Conservation (phyloP, 2,329 filamentous ascomycete genomes). For the Neonectria coccinea region DNA sequence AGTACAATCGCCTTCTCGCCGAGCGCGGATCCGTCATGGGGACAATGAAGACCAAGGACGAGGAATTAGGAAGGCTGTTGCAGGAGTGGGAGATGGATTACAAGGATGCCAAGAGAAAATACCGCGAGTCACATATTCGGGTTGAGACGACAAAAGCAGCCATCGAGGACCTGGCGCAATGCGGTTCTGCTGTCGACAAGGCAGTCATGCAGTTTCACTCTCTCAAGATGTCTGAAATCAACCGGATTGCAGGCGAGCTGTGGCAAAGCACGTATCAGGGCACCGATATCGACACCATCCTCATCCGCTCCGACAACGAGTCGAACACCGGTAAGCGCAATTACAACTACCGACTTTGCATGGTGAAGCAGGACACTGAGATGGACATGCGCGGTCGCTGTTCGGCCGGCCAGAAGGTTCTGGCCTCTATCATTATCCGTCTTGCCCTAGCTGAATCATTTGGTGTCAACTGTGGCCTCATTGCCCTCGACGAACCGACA, state of each 20-base stretch:
- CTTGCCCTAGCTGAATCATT: conserved; percentile 97
- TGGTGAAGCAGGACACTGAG: conserved; percentile 96
- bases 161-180: conserved; percentile 88
- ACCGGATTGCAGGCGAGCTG: conserved; percentile 92
- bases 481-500: conserved; percentile 96
- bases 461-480: conserved; percentile 93
- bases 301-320: conserved; percentile 93
- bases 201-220: conserved; percentile 98
- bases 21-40: conserved; percentile 81
- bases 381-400: conserved; percentile 99
- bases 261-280: conserved; percentile 98
- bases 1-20: conserved; percentile 76
- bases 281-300: conserved; percentile 95
- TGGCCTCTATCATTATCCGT: conserved; percentile 97
- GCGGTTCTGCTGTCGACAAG: conserved; percentile 86
- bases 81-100: conserved; percentile 89
- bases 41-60: conserved; percentile 85
- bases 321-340: conserved; percentile 77
- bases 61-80: conserved; percentile 78
- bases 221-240: conserved; percentile 98
- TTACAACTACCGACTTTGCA: conserved; percentile 98
- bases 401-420: conserved; percentile 94
- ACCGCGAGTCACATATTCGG: conserved; percentile 88
- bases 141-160: conserved; percentile 93
- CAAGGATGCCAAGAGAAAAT: conserved; percentile 81